These are phyloP conservation scores for Fusarium decemcellulare DNA, from an alignment of 2,329 filamentous ascomycete genomes.

Conservation along the genomic window DNA sequence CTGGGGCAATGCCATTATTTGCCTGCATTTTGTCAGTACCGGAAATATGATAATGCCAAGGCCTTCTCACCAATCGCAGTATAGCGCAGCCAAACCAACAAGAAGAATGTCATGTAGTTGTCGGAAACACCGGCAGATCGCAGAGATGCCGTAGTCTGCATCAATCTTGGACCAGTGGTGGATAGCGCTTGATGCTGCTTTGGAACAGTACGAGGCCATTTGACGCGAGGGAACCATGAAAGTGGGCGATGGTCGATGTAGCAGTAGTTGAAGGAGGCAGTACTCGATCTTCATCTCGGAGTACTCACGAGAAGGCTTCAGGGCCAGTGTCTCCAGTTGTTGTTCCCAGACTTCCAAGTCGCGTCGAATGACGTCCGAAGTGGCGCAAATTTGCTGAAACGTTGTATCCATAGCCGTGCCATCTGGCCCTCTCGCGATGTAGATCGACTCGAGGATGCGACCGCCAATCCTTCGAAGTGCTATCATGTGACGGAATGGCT, in stretches of 20 bases:
- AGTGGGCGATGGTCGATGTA: not conserved
- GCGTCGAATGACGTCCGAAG: not conserved
- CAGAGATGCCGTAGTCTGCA: not conserved
- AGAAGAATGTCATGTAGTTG: not conserved
- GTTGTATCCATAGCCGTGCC: not conserved
- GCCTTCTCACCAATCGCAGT: not conserved
- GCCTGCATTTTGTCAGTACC: not conserved
- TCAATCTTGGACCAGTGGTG: not conserved
- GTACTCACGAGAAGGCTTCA: not conserved
- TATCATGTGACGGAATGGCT: not conserved
- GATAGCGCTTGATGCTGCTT: not conserved
- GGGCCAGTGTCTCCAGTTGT: not conserved
- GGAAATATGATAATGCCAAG: too few species aligned
- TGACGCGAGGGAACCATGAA: not conserved
- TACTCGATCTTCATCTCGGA: constrained; percentile 4
- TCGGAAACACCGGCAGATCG: not conserved
- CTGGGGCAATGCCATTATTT: constrained; percentile 1
- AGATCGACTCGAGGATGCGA: not conserved
- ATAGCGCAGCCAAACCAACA: not conserved
- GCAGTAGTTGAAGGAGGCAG: not conserved
- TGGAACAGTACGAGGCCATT: not conserved
- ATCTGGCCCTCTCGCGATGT: not conserved
- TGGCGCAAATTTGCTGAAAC: not conserved
- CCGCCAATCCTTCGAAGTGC: not conserved
- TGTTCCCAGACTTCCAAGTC: constrained; percentile 1